Percentiles rank a stretch among this genome's conserved stretches.
phyloP scores from a whole-genome alignment of 192 early-diverging fungal species.

The Coemansia sp. region DNA sequence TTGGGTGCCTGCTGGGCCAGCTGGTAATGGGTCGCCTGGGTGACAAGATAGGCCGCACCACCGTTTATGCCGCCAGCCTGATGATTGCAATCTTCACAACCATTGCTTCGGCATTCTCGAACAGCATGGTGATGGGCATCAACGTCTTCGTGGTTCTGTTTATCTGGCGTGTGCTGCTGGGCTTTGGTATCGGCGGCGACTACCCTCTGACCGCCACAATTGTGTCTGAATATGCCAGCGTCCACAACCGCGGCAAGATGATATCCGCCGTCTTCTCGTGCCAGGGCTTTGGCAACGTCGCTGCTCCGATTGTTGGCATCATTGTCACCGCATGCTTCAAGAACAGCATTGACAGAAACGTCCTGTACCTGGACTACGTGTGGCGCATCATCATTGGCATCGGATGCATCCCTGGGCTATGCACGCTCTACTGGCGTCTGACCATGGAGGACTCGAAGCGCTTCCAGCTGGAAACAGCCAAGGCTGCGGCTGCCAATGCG shows the following conservation, averaged over 20 bases:
- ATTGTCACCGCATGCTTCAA: slow-evolving; percentile 73
- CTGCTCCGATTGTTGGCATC: slow-evolving; percentile 77
- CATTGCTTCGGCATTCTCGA: slow-evolving; percentile 74
- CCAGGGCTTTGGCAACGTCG: slow-evolving; percentile 88
- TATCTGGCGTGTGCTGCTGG: slow-evolving; percentile 90
- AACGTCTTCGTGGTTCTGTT: slow-evolving; percentile 70
- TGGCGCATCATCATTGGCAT: slow-evolving; percentile 90
- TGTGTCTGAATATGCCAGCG: slow-evolving; percentile 86
- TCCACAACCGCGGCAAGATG: slow-evolving; percentile 82
- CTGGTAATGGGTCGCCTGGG: slow-evolving; percentile 84
- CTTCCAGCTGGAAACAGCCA: slow-evolving; percentile 54
- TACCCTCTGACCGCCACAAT: slow-evolving; percentile 95
- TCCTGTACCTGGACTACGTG: slow-evolving; percentile 76
- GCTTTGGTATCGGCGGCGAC: slow-evolving; percentile 92
- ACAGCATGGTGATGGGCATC: slow-evolving; percentile 66
- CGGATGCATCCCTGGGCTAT: slow-evolving; percentile 78
- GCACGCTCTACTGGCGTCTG: slow-evolving; percentile 87
- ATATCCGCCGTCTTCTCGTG: slow-evolving; percentile 90
- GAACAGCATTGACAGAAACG: slow-evolving; percentile 62
- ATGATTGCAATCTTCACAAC: slow-evolving; percentile 89
- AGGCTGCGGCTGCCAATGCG: slow-evolving; percentile 37
- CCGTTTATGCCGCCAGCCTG: slow-evolving; percentile 85
- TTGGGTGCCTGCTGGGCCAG: slow-evolving; percentile 93
- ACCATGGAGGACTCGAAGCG: slow-evolving; percentile 95
- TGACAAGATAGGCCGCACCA: slow-evolving; percentile 87